Conservation (phyloP, 139 green algal species). For the Nannochloris sp. region DNA sequence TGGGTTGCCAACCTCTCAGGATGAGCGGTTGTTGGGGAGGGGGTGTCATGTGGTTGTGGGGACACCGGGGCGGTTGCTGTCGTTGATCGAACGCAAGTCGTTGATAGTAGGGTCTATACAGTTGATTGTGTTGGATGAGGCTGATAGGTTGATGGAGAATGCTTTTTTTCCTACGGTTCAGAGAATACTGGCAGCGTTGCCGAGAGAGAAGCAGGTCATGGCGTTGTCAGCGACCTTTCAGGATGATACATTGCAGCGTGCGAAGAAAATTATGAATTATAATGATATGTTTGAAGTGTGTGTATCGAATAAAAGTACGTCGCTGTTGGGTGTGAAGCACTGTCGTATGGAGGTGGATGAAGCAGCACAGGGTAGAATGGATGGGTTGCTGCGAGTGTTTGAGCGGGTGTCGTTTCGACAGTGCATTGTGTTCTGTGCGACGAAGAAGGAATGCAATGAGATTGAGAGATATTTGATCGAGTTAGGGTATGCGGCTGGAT, state of each 20-base stretch:
- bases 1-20: conserved; percentile 45
- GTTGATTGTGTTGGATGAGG: conserved; percentile 73
- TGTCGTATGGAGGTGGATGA: conserved; percentile 41
- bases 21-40: conserved; percentile 49
- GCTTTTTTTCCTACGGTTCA: conserved; percentile 29
- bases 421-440: conserved; percentile 70
- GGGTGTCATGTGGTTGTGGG: conserved; percentile 62
- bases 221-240: conserved; percentile 70
- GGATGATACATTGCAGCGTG: conserved; percentile 28
- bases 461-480: conserved; percentile 40
- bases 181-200: neutral
- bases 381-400: conserved; percentile 27
- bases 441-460: conserved; percentile 42
- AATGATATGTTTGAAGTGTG: conserved; percentile 39
- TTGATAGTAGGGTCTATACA: conserved; percentile 24
- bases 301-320: conserved; percentile 38
- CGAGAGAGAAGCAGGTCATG: conserved; percentile 40
- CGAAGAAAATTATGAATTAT: conserved; percentile 37
- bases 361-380: neutral
- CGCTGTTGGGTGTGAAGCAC: conserved; percentile 50
- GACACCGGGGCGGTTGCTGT: conserved; percentile 61
- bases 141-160: conserved; percentile 55
- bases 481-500: conserved; percentile 47
- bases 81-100: conserved; percentile 36
- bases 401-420: conserved; percentile 50